phyloP scores from a whole-genome alignment of 176 grass and related monocot species.

The Eremochloa ophiuroides region DNA sequence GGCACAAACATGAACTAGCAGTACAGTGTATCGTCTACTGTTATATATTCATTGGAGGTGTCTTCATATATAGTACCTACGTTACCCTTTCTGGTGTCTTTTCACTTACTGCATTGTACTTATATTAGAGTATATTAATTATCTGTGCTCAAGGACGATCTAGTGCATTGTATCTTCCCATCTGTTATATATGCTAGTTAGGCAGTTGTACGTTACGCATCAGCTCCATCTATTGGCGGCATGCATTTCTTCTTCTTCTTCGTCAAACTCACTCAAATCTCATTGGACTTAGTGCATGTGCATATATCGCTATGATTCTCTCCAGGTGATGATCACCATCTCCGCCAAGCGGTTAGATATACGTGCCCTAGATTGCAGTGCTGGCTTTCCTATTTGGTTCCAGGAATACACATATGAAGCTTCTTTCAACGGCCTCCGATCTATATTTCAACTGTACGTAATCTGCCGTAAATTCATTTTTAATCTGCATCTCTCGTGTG shows the following conservation, averaged over 20 bases:
- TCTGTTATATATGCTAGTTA: not conserved
- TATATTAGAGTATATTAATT: not conserved
- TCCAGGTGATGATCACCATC: not conserved
- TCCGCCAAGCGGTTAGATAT: not conserved
- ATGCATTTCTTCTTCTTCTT: not conserved
- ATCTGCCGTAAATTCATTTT: not conserved
- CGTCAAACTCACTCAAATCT: not conserved
- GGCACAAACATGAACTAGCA: not conserved
- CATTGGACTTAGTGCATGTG: not conserved
- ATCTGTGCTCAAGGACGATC: too few relatives aligned
- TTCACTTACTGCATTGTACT: not conserved
- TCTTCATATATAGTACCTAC: not conserved
- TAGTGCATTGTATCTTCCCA: not conserved
- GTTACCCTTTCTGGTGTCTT: not conserved
- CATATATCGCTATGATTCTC: not conserved
- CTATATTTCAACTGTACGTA: not conserved
- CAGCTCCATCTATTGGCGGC: not conserved
- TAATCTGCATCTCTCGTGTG: not conserved
- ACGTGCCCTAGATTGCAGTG: not conserved
- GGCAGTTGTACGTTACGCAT: not conserved
- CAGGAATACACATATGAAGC: not conserved
- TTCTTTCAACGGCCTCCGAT: not conserved
- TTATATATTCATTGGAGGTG: not conserved
- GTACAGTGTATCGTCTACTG: not conserved
- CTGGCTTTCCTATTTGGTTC: not conserved